Conservation (phyloP, 441 rosid species). For the Bocquillonia castaneifolia region DNA sequence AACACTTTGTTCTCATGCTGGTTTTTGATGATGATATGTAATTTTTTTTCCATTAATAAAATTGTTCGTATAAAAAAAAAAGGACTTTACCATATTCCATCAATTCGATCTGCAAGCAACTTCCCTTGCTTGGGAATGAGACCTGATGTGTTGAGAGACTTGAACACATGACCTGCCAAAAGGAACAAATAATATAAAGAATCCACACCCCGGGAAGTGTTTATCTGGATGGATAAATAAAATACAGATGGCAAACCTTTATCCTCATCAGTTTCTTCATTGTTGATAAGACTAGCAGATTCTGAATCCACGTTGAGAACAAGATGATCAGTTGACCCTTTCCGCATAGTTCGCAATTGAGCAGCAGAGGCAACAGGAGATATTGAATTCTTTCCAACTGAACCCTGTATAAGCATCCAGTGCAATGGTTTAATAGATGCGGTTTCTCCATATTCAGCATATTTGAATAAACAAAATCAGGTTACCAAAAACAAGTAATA, state of each 20-base stretch:
- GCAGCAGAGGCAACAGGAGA: conserved; percentile 71
- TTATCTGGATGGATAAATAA: conserved; percentile 7
- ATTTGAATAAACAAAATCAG: not conserved
- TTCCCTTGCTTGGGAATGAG: conserved; percentile 85
- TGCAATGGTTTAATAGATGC: conserved; percentile 14
- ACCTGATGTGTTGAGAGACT: conserved; percentile 82
- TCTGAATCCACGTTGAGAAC: conserved; percentile 71
- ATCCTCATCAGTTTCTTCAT: conserved; percentile 63
- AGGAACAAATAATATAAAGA: conserved; percentile 5
- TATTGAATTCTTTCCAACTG: conserved; percentile 42
- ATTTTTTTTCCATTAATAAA: no score
- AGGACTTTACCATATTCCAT: conserved; percentile 70
- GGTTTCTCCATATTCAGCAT: conserved; percentile 6
- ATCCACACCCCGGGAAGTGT: not conserved
- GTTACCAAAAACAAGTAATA: not conserved
- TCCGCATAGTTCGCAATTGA: conserved; percentile 68
- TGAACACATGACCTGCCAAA: conserved; percentile 73
- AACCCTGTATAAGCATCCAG: conserved; percentile 44
- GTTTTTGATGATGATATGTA: no score
- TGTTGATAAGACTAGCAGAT: conserved; percentile 51
- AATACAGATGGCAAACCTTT: conserved; percentile 51
- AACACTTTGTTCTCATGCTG: no score
- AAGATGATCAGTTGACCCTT: conserved; percentile 87
- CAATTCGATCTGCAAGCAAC: conserved; percentile 77
- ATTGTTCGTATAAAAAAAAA: not conserved